Evolutionary conservation across 2,329 filamentous ascomycete genomes (phyloP).

Genomic region (Fusarium sp.): DNA sequence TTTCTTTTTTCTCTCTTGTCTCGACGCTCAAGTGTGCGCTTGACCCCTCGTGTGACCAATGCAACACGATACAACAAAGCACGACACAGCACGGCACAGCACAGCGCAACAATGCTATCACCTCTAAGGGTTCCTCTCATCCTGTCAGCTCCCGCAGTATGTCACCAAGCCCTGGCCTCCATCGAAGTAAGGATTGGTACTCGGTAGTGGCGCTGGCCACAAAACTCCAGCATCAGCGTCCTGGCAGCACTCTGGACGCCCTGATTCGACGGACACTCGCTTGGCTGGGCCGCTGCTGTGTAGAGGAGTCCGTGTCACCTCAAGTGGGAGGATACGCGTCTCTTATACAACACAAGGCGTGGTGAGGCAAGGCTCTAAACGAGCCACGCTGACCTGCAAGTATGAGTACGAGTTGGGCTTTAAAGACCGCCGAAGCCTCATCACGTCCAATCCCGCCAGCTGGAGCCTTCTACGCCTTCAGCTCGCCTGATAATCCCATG

Average conservation of each 20-base stretch:
- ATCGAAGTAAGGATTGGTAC: background rate
- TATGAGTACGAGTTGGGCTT: background rate
- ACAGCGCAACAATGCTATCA: background rate
- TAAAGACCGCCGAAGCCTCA: background rate
- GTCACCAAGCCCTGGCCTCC: background rate
- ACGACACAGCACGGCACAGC: background rate
- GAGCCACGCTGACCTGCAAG: background rate
- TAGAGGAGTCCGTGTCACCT: conserved; percentile 28
- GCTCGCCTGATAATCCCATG: background rate
- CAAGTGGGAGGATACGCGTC: conserved; percentile 24
- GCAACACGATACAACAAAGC: background rate
- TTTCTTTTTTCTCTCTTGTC: background rate
- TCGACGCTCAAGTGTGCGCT: conserved; percentile 14
- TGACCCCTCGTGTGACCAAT: conserved; percentile 27
- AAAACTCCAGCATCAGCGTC: conserved; percentile 1
- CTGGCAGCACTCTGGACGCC: conserved; percentile 1
- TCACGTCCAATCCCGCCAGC: background rate
- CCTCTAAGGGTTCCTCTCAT: background rate
- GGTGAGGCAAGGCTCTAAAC: conserved; percentile 1
- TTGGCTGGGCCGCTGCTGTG: conserved; percentile 15
- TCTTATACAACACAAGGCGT: conserved; percentile 12
- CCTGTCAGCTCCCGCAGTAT: conserved; percentile 6
- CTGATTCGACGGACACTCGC: conserved; percentile 30
- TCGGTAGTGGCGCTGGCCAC: conserved; percentile 18
- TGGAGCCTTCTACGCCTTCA: background rate